A percentile compares a stretch with the other conserved stretches of the same genome.
phyloP scores from a whole-genome alignment of 73 alveolate genomes.

The Blepharisma stoltei region DNA sequence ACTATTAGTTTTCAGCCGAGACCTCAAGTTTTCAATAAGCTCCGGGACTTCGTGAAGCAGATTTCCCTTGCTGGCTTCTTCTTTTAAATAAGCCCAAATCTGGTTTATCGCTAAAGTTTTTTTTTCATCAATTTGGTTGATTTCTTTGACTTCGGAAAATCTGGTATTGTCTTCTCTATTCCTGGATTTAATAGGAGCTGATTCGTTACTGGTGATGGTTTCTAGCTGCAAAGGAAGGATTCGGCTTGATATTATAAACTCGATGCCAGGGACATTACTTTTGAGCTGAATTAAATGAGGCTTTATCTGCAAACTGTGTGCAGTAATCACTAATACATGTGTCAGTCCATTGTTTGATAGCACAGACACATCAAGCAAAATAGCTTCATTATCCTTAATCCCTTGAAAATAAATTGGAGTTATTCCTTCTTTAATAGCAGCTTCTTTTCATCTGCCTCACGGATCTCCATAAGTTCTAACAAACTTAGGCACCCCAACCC shows the following conservation, averaged over 20 bases:
- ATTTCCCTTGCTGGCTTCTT: slow-evolving; percentile 14
- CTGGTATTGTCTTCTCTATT: too few species aligned
- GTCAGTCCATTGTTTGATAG: slow-evolving; percentile 5
- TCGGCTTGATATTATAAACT: background rate
- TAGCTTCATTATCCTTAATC: slow-evolving; percentile 10
- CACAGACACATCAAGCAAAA: background rate
- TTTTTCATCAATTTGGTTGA: too few species aligned
- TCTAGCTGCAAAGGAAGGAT: background rate
- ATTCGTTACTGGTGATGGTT: too few species aligned
- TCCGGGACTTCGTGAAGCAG: background rate
- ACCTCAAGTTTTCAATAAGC: background rate
- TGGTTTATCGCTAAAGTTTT: too few species aligned
- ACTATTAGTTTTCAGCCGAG: background rate
- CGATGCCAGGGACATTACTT: background rate
- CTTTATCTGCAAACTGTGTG: background rate
- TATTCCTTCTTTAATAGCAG: background rate
- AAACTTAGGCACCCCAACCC: slow-evolving; percentile 11
- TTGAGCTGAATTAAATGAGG: slow-evolving; percentile 24
- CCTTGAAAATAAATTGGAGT: background rate
- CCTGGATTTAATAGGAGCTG: too few species aligned
- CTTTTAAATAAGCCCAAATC: background rate
- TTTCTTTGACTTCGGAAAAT: too few species aligned
- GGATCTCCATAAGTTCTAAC: slow-evolving; percentile 27
- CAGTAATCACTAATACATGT: background rate
- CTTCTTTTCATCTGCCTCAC: slow-evolving; percentile 21